phyloP scores from a whole-genome alignment of 345 rosid genomes.

The Psidium guajava region DNA sequence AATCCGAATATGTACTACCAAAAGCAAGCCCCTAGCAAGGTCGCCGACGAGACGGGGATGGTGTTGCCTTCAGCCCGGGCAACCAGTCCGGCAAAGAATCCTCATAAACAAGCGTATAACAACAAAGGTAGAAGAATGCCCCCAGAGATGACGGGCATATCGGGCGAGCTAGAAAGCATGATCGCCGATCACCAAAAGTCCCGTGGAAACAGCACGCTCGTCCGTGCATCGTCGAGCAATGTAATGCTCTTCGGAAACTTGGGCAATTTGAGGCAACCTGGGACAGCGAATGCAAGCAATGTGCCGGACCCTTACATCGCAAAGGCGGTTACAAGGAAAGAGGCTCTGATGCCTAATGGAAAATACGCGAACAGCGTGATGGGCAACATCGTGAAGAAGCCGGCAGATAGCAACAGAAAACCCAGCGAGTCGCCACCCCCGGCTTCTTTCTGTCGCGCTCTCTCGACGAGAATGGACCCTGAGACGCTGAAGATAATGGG shows the following conservation, averaged over 20 bases:
- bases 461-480: slow-evolving; percentile 93
- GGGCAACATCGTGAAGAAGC: slow-evolving; percentile 44
- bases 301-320: slow-evolving; percentile 9
- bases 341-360: slow-evolving; percentile 3
- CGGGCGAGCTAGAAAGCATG: slow-evolving; percentile 87
- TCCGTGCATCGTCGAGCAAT: slow-evolving; percentile 84
- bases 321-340: slow-evolving; percentile 5
- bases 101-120: slow-evolving; percentile 6
- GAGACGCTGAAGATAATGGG: slow-evolving; percentile 92
- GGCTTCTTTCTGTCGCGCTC: slow-evolving; percentile 64
- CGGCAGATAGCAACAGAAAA: not conserved
- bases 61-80: not conserved
- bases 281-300: slow-evolving; percentile 15
- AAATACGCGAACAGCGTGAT: slow-evolving; percentile 31
- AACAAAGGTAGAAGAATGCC: slow-evolving; percentile 41
- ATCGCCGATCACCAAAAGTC: slow-evolving; percentile 58
- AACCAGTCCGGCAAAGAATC: not conserved
- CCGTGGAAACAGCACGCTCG: slow-evolving; percentile 31
- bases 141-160: slow-evolving; percentile 44
- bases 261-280: slow-evolving; percentile 63
- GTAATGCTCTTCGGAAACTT: slow-evolving; percentile 64
- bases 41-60: not conserved
- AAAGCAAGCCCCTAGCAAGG: slow-evolving; percentile 7
- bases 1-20: not conserved
- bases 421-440: slow-evolving; percentile 11